These are phyloP conservation scores for Vanrija pseudolonga DNA, from an alignment of 1,284 basidiomycete species.

Conservation along the genomic window DNA sequence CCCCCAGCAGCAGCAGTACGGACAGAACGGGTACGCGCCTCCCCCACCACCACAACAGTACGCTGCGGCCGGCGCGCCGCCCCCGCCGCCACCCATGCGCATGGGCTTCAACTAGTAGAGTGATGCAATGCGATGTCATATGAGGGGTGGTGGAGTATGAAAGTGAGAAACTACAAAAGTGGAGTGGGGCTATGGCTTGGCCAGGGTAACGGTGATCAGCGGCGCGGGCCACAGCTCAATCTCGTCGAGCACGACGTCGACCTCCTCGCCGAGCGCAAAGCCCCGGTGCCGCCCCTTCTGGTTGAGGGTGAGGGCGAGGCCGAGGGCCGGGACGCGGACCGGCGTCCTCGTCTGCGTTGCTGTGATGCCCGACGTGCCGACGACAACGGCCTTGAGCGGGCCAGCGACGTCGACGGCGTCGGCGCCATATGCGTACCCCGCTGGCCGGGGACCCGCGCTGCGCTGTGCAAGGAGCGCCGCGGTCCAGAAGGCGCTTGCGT, in stretches of 20 bases:
- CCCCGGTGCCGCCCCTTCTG: background rate
- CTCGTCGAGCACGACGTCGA: conserved; percentile 21
- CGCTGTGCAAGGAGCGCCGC: conserved; percentile 16
- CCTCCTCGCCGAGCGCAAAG: conserved; percentile 22
- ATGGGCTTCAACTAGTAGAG: conserved; percentile 37
- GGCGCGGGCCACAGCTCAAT: conserved; percentile 28
- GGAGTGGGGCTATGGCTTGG: background rate
- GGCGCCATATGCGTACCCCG: background rate
- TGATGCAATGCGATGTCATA: conserved; percentile 9
- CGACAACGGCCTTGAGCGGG: background rate
- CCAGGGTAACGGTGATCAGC: conserved; percentile 14
- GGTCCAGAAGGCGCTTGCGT: conserved; percentile 29
- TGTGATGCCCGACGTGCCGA: background rate
- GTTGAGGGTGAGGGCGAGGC: background rate
- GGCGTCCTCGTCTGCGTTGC: background rate
- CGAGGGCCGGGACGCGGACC: background rate
- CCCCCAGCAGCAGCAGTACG: conserved; percentile 22
- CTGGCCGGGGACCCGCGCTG: conserved; percentile 1
- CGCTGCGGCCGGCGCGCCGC: conserved; percentile 18
- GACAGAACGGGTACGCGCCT: conserved; percentile 13
- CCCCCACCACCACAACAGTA: conserved; percentile 9
- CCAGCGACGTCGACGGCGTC: conserved; percentile 3
- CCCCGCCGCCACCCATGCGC: conserved; percentile 39
- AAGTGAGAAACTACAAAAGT: too few species aligned
- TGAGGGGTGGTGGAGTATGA: conserved; percentile 6